Conservation (phyloP, 257 asterid genomes). For the Przewalskia tangutica region DNA sequence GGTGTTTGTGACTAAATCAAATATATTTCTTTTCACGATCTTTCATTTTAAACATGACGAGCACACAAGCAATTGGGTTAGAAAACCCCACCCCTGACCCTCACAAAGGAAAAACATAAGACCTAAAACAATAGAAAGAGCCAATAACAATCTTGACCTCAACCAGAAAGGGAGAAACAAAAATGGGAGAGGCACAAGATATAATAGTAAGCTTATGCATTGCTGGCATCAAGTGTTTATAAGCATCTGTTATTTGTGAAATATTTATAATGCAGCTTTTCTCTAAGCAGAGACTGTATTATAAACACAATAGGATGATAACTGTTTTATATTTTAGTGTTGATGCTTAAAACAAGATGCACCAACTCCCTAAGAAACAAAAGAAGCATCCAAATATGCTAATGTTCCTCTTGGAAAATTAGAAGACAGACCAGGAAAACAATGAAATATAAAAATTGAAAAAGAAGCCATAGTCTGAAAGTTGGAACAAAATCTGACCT, state of each 20-base stretch:
- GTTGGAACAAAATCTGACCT: conserved; percentile 19
- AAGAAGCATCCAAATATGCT: neutral
- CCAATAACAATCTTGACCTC: neutral
- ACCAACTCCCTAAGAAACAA: neutral
- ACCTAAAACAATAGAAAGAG: neutral
- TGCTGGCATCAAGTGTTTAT: neutral
- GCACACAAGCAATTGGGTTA: neutral
- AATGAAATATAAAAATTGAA: neutral
- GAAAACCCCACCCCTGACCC: neutral
- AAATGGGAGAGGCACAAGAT: neutral
- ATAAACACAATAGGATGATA: neutral
- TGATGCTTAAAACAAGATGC: neutral
- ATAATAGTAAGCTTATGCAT: neutral
- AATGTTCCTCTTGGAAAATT: neutral
- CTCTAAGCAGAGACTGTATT: neutral
- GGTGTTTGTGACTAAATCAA: neutral
- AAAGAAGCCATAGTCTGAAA: neutral
- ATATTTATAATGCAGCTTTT: neutral
- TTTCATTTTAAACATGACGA: neutral
- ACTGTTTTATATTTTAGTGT: neutral
- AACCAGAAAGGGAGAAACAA: neutral
- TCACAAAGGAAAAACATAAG: neutral
- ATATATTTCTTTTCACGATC: neutral
- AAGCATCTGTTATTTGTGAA: neutral
- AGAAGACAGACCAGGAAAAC: neutral